Percentiles rank a stretch among this genome's conserved stretches.
Conservation (phyloP, 2,329 filamentous ascomycete genomes). For the Curvularia hawaiiensis region DNA sequence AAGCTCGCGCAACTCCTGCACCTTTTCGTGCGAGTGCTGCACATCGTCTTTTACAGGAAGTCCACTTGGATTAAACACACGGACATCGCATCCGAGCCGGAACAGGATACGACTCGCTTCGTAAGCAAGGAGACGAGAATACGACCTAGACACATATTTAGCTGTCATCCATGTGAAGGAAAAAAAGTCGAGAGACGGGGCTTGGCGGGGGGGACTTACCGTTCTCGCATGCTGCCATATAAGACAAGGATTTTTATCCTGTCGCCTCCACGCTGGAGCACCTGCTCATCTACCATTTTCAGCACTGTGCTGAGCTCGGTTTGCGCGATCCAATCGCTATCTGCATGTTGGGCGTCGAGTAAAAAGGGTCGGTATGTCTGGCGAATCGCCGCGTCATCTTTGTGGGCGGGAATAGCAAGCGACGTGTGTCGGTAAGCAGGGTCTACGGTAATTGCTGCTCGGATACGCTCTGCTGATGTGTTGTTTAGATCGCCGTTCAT, state of each 20-base stretch:
- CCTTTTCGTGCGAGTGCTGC: conserved; percentile 62
- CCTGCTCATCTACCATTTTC: conserved; percentile 57
- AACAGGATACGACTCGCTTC: conserved; percentile 66
- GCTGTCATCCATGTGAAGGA: not conserved
- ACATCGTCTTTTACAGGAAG: conserved; percentile 68
- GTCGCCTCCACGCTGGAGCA: conserved; percentile 44
- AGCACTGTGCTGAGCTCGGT: conserved; percentile 62
- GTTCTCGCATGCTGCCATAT: conserved; percentile 62
- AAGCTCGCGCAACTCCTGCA: conserved; percentile 66
- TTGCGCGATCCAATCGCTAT: conserved; percentile 60
- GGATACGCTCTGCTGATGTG: conserved; percentile 24
- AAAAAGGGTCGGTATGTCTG: conserved; percentile 64
- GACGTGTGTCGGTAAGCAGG: conserved; percentile 26
- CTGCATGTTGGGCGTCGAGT: conserved; percentile 44
- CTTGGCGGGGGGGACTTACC: conserved; percentile 27
- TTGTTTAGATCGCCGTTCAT: conserved; percentile 36
- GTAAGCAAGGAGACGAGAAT: conserved; percentile 63
- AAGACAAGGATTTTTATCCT: conserved; percentile 64
- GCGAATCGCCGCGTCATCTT: conserved; percentile 57
- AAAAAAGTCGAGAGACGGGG: not conserved
- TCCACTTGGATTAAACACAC: conserved; percentile 63
- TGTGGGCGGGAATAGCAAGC: conserved; percentile 51
- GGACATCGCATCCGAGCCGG: conserved; percentile 69
- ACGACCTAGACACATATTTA: conserved; percentile 53
- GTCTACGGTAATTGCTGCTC: conserved; percentile 19